Evolutionary conservation across 2,329 filamentous ascomycete species (phyloP), one percentile per base, ranked within the genome.

Genomic region (Dothiorella sarmentorum): DNA sequence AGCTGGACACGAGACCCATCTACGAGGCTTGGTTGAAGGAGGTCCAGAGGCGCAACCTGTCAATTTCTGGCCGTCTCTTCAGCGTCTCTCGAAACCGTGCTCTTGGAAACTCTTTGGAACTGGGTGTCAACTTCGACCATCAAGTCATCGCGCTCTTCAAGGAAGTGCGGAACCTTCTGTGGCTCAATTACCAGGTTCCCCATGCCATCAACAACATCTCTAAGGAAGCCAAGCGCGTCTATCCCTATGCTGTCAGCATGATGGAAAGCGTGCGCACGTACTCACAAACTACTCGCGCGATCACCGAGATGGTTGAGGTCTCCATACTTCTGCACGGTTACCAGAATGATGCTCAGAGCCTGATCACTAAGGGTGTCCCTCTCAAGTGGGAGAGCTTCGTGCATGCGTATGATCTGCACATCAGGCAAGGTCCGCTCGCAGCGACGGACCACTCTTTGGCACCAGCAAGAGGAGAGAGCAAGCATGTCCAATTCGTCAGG

Each of bases 261-360:
- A 99, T 99, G 91, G 94, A 99, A 76, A 97, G 91, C 68, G 91
- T 97, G n/a, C 85, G 92, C 60, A 97, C 91, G 0, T 88, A 96
- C 63, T 84, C 91, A 2, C 93, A 97, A 74, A 97, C 91, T 0
- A 87, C 88, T 65, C 86, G 91, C 27, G 85, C 89, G 52, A 95
- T 99, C 61, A 80, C 85, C 17, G 85, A 88, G 57, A 93, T 99
- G 90, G 84, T 87, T 10, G 89, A 93, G 64, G 91, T 97, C 60
- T 85, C 91, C 0, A 87, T 96, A 49, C 79, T 99, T 20, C 81
- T 99, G 22, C 91, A 90, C 69, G 91, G 93, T 22, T 96, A 97
- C 69, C 86, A 91, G 64, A 96, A 95, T 64, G 91, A 97, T 62
- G 90, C 94, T 1, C 92, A 96, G 68, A 78, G 79, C 42, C 82